Base-by-base conservation (phyloP, 2,329 filamentous ascomycete species). In the Exophiala oligosperma region DNA sequence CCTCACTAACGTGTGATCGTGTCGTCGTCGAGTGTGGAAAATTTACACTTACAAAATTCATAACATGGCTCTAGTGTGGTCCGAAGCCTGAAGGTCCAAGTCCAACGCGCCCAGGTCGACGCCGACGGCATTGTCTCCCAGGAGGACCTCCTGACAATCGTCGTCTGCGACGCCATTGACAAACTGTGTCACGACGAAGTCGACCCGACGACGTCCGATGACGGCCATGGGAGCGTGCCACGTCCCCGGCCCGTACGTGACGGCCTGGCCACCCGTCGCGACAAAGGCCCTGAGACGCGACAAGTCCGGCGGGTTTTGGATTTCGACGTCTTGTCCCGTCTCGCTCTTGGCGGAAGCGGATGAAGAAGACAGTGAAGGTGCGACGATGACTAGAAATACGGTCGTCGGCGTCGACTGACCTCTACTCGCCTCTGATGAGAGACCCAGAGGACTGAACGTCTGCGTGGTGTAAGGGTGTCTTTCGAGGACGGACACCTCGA, bases 171-270 rank as follows among this genome's bases (percentile, higher is more conserved):
- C 87, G 1, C 90, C 92, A 73, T 95, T 97, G 35, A 87, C 86
- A 76, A 90, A 94, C 77, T 97, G 93, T 65, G 90, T 84, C 1
- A 97, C 93, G 4, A 96, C 84, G 73, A 97, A 97, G 70, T 94
- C 91, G 49, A 97, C 79, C 21, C 86, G 80, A 54, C 78, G 75
- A 46, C 76, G 72, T 0, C 92, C 92, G 49, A 97, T 74, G 14
- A 91, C 92, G 12, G 92, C 89, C 93, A 99, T 97, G 0, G 94
- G 94, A 61, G 93, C 92, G 78, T 99, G 94, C 93, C 88, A 99
- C 54, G 92, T 97, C 4, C 91, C 94, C 1, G 90, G 86, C 1
- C 84, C 91, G 72, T 97, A 99, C 2, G 92, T 97, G 12, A 99
- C 91, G 9, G 91, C 92, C 76, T 96, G 91, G 24, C 82, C 81